Evolutionary conservation across 108 stramenopile genomes (phyloP), one percentile per base, ranked within the genome.

Genomic region (Skeletonema tropicum): DNA sequence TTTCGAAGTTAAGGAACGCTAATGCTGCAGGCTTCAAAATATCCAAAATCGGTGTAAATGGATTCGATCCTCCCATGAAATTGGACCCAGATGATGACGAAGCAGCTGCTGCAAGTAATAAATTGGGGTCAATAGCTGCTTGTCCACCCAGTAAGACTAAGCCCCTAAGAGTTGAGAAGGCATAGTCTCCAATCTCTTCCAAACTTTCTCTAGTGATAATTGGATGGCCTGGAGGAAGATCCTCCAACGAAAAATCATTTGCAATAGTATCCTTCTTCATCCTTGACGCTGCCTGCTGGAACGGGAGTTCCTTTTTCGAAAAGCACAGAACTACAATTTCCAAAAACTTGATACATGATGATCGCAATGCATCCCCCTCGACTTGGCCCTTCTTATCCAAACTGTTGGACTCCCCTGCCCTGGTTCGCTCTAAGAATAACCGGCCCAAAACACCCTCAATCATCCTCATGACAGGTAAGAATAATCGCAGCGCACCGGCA

Each of bases 191-290:
- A 71, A 96, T 93, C 19, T 91, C 90, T 73, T 92, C 92, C 57
- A 96, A 75, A 23, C 85, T 80, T 73, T 93, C 90, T 25, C 93
- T 83, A 59, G 92, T 96, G 75, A 96, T 96, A 58, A 92, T 78
- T 14, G 93, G 93, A 78, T 96, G 93, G 73, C 95, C 95, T n/a
- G 79, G 85, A 21, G 95, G 95, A 3, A 96, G 69, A 71, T 94
- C 93, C 46, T 96, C 92, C 26, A 96, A 68, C 6, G 90, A 90
- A 74, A 96, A 96, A 67, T 93, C 92, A 21, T 91, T 89, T 8
- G 73, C 76, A 82, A 71, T 26, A 66, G 77, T 38, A 66, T 71
- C 71, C 65, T 68, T 63, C 78, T 82, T 77, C 82, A 73, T 79
- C 64, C 82, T 60, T 30, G 74, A 76, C 76, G 79, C 66, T 69